Evolutionary conservation across 345 rosid genomes (phyloP), one percentile per base, ranked within the genome.

Genomic region (Boechera divaricarpa): DNA sequence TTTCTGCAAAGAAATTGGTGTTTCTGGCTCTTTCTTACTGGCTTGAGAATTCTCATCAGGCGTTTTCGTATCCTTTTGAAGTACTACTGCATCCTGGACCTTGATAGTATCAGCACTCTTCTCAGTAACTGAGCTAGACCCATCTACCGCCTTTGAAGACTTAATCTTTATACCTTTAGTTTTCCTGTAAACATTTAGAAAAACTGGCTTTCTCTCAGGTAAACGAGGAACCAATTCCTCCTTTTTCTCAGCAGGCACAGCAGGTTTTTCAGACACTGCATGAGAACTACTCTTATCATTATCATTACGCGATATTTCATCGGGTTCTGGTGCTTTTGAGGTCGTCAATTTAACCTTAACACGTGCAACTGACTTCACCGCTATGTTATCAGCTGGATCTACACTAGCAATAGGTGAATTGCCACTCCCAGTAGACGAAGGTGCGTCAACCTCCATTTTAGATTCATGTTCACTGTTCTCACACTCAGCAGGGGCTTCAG

Each of bases 281-380:
- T 72, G 87, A 26, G 80, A 83, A 83, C 88, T 86, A 61, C 84
- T 85, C 88, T 85, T 85, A 64, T 79, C 93, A 1, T 84, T 79
- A 81, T 87, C 95, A 70, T 82, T 77, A 38, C 80, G 87, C 6
- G 73, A 74, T 4, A 70, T 66, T 15, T 77, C 80, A 61, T 86
- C 86, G 3, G 89, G 85, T 45, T 90, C 97, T 63, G 87, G 74
- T 7, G 79, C 41, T 86, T 86, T 90, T 0, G 94, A 75, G 65
- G 90, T 85, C 86, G 88, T 91, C 57, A 92, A 77, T 85, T 92
- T 92, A 35, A 95, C 96, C 83, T 95, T 91, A 38, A 91, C 92
- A 41, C 88, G 88, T 16, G 87, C 87, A 54, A 85, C 79, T 0
- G 88, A 68, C 72, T 83, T 92, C 2, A 73, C 92, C 0, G 58